Percentiles rank a stretch among this genome's conserved stretches.
phyloP scores from a whole-genome alignment of 2,329 filamentous ascomycete genomes.

The Pseudocercospora musae region DNA sequence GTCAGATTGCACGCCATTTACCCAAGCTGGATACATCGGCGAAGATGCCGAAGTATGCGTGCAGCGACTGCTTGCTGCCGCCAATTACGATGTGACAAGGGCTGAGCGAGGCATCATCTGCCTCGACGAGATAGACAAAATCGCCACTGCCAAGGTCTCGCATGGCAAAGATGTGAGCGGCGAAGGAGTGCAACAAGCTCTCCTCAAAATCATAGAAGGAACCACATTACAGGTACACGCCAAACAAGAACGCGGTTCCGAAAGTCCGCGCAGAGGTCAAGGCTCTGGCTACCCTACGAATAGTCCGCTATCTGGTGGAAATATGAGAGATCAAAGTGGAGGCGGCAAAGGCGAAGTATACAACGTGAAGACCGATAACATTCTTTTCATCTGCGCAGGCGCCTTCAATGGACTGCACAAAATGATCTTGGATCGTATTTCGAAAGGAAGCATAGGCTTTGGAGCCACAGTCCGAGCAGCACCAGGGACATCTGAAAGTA shows the following conservation, averaged over 20 bases:
- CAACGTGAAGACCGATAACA: constrained; percentile 88
- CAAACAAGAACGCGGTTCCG: constrained; percentile 63
- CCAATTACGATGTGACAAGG: constrained; percentile 80
- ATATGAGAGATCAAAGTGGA: constrained; percentile 28
- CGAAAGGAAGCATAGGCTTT: constrained; percentile 84
- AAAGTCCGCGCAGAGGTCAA: constrained; percentile 17
- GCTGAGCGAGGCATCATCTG: constrained; percentile 93
- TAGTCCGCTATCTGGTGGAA: constrained; percentile 37
- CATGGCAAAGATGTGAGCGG: constrained; percentile 93
- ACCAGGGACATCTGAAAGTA: constrained; percentile 32
- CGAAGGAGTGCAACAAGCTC: constrained; percentile 92
- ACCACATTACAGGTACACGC: constrained; percentile 89
- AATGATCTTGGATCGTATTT: constrained; percentile 78
- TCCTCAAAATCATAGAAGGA: constrained; percentile 94
- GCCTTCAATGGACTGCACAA: constrained; percentile 93
- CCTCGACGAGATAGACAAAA: constrained; percentile 96
- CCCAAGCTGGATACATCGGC: constrained; percentile 94
- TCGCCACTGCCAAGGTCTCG: constrained; percentile 79
- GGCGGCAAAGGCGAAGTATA: constrained; percentile 56
- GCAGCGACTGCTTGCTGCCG: constrained; percentile 81
- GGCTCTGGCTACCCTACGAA: constrained; percentile 34
- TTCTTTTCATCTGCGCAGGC: constrained; percentile 94
- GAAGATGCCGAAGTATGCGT: constrained; percentile 97
- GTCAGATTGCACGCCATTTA: constrained; percentile 93
- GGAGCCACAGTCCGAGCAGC: constrained; percentile 70